Percentiles rank a stretch among this genome's conserved stretches.
phyloP scores from a whole-genome alignment of 768 basidiomycete genomes.

The Piloderma croceum region DNA sequence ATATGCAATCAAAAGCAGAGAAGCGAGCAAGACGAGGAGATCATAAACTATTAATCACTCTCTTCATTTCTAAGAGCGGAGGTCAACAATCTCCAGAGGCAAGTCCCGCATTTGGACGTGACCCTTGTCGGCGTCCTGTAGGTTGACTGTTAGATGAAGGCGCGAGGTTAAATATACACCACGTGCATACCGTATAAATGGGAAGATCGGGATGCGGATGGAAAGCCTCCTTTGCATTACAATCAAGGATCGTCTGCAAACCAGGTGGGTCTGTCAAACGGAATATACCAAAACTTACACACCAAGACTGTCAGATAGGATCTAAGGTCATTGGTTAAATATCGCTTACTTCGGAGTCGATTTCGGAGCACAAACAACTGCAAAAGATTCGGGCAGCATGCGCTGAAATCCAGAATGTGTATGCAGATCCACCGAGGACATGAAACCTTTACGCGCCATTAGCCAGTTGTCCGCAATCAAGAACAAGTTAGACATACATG shows the following conservation, averaged over 20 bases:
- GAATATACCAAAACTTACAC: conserved; percentile 83
- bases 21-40: no score
- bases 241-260: conserved; percentile 61
- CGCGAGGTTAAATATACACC: neutral
- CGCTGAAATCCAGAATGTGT: conserved; percentile 86
- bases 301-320: no score
- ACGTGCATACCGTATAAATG: conserved; percentile 72
- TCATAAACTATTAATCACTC: no score
- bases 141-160: conserved; percentile 1
- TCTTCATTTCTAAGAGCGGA: no score
- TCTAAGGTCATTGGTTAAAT: no score
- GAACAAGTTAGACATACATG: conserved; percentile 46
- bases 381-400: conserved; percentile 89
- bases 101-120: conserved; percentile 77
- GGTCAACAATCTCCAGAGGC: conserved; percentile 77
- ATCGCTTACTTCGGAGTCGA: conserved; percentile 62
- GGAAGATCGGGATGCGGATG: conserved; percentile 82
- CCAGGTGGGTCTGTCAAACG: conserved; percentile 87
- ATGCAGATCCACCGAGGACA: conserved; percentile 91
- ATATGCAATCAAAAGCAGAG: no score
- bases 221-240: conserved; percentile 69
- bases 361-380: conserved; percentile 85
- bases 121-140: conserved; percentile 76
- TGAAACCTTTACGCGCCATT: conserved; percentile 53
- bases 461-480: conserved; percentile 6